phyloP scores from a whole-genome alignment of 192 early-diverging fungal species.

The Neocallimastix lanati region DNA sequence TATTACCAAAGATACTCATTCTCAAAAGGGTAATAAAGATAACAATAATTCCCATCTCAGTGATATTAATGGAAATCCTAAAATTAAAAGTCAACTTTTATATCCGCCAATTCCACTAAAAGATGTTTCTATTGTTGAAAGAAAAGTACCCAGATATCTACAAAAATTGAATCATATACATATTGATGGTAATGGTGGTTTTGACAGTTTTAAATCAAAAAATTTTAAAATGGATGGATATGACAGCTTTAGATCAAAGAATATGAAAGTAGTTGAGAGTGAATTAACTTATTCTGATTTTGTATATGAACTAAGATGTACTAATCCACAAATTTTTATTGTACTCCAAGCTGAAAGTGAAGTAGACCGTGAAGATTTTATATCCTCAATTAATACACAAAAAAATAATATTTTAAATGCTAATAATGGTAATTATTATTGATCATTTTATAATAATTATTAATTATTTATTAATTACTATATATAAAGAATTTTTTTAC shows the following conservation, averaged over 20 bases:
- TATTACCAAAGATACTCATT: neutral
- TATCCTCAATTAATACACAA: neutral
- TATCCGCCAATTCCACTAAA: neutral
- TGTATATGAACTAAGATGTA: neutral
- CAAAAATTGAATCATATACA: neutral
- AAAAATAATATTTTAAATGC: neutral
- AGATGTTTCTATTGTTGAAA: neutral
- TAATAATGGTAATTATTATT: neutral
- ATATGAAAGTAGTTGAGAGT: neutral
- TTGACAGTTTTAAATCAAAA: neutral
- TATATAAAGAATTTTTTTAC: too few species aligned
- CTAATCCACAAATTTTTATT: neutral
- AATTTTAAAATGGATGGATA: too few species aligned
- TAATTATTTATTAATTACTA: too few species aligned
- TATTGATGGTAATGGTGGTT: neutral
- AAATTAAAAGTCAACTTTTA: neutral
- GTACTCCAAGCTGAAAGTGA: neutral
- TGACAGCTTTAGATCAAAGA: neutral
- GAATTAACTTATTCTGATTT: neutral
- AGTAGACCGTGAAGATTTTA: neutral
- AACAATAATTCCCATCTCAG: neutral
- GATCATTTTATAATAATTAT: too few species aligned
- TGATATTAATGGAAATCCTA: too few species aligned
- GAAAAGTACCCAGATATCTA: neutral
- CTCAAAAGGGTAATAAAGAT: neutral